Base-by-base conservation (phyloP, 2,329 filamentous ascomycete genomes). In the Botrytis byssoidea region DNA sequence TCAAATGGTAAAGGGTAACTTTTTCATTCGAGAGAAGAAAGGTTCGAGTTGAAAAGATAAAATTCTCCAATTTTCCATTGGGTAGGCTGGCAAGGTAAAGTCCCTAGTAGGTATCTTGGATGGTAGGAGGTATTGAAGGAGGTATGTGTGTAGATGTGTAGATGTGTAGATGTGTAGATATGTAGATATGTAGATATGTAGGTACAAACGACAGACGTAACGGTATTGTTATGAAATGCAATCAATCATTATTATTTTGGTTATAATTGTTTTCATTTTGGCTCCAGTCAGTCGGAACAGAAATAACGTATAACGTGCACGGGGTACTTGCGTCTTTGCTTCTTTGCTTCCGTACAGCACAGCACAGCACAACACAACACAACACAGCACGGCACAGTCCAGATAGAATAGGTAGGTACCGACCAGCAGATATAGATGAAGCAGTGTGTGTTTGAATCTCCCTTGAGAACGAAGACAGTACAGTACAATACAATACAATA, bases 221-320 rank as follows among this genome's bases (percentile, higher is more conserved):
- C 40, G 35, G 60, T 20, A 29, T 55, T 55, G 48, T 67, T 67
- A 67, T 67, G 46, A 67, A 67, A 67, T 67, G 48, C 25, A n/a
- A n/a, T 22, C n/a, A 20, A 40, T 42, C 35, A 55, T 55, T 4
- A 18, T 57, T 57, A 32, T 57, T 32, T 6, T n/a, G 6, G 12
- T 55, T 6, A 3, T 16, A n/a, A 25, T 61, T 37, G 12, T 59
- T 35, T 59, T 59, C 16, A 32, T 59, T 40, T 61, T 61, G 35
- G 22, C 35, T 40, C 25, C 59, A n/a, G 35, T 37, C 59, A n/a
- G 59, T 61, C 32, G 59, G 37, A 63, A 42, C 48, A n/a, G 48
- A 37, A 37, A 37, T 6, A 37, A 55, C 48, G 35, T n/a, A 63
- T 42, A 42, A 42, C 14, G 60, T 63, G 60, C 60, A 63, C 60